These are phyloP conservation scores for Yamadazyma pseudoaaseri DNA, from an alignment of 1,139 yeast species.

Conservation along the genomic window DNA sequence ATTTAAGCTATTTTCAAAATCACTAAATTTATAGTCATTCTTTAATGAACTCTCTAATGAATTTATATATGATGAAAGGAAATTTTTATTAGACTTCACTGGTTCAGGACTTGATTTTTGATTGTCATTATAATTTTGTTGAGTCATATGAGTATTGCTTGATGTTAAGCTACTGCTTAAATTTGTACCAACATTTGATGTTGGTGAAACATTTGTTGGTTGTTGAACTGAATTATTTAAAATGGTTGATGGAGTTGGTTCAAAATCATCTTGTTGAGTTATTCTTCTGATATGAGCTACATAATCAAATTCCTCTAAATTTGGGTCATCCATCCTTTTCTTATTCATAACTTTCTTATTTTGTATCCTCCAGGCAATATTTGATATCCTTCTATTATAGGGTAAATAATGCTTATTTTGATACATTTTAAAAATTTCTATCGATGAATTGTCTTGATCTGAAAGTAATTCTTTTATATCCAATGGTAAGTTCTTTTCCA, in stretches of 20 bases:
- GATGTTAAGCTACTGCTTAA: constrained; percentile 3
- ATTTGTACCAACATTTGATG: constrained; percentile 1
- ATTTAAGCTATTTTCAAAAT: constrained; percentile 4
- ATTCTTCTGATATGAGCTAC: constrained; percentile 47
- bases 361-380: constrained; percentile 50
- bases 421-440: constrained; percentile 42
- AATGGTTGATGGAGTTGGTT: constrained; percentile 10
- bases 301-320: constrained; percentile 45
- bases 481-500: constrained; percentile 14
- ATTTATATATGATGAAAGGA: constrained; percentile 40
- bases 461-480: constrained; percentile 12
- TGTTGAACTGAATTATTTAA: constrained; percentile 1
- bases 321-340: constrained; percentile 20
- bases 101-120: constrained; percentile 6
- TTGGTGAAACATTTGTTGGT: constrained; percentile 1
- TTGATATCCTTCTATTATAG: constrained; percentile 42
- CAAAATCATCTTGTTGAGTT: constrained; percentile 37
- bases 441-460: constrained; percentile 30
- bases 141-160: constrained; percentile 4
- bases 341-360: constrained; percentile 28
- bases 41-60: constrained; percentile 39
- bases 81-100: constrained; percentile 18
- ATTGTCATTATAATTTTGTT: background rate
- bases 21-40: constrained; percentile 20
- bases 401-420: constrained; percentile 43